These are phyloP conservation scores for Avena eriantha DNA, from an alignment of 176 grass and related monocot species.

Conservation along the genomic window DNA sequence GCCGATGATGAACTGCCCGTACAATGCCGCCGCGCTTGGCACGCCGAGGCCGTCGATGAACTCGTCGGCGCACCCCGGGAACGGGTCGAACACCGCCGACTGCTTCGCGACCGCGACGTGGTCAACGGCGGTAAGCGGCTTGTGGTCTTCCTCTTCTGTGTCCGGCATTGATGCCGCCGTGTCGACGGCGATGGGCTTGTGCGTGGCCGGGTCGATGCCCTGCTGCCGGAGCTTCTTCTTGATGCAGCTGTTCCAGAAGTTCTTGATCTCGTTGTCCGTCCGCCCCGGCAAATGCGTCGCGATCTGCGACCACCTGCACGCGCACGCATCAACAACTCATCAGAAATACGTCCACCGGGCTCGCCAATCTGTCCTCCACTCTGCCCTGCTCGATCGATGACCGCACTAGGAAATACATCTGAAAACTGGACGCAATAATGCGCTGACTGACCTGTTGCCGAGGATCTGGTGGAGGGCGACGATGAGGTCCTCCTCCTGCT, in stretches of 20 bases:
- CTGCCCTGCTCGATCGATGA: neutral
- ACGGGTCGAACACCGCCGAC: slow-evolving; percentile 68
- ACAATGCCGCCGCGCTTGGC: slow-evolving; percentile 32
- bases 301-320: slow-evolving; percentile 85
- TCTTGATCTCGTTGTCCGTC: slow-evolving; percentile 97
- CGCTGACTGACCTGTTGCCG: slow-evolving; percentile 16
- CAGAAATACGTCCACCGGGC: too few relatives aligned
- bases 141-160: neutral
- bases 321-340: too few relatives aligned
- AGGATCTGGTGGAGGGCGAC: slow-evolving; percentile 1
- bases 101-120: neutral
- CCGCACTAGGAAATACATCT: neutral
- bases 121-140: neutral
- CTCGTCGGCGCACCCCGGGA: slow-evolving; percentile 54
- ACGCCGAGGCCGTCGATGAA: neutral
- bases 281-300: slow-evolving; percentile 77
- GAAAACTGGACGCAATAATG: neutral
- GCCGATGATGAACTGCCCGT: slow-evolving; percentile 13
- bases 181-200: slow-evolving; percentile 53
- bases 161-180: slow-evolving; percentile 17
- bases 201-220: slow-evolving; percentile 75
- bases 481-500: slow-evolving; percentile 31
- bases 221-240: slow-evolving; percentile 87
- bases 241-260: slow-evolving; percentile 88
- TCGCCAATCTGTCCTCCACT: too few relatives aligned